Evolutionary conservation across 192 early-diverging fungal genomes (phyloP).

Genomic region (Umbelopsis sp.): DNA sequence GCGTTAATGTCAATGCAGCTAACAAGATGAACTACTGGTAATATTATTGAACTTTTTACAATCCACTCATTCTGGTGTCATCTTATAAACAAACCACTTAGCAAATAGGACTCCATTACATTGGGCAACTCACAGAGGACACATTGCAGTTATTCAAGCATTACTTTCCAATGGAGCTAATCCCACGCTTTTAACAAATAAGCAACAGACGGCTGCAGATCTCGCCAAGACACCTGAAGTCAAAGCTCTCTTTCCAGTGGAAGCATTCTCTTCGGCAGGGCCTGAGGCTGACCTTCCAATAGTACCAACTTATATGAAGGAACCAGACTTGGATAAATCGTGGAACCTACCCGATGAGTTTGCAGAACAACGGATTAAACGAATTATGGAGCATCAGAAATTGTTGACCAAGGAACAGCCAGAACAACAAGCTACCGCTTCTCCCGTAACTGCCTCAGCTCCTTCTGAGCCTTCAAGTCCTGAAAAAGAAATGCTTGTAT

Average conservation of each 20-base stretch:
- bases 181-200: constrained; percentile 51
- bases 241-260: constrained; percentile 42
- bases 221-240: constrained; percentile 55
- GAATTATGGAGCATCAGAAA: constrained; percentile 19
- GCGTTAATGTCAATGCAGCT: constrained; percentile 67
- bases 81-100: background rate
- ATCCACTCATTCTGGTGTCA: background rate
- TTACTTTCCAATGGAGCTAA: constrained; percentile 72
- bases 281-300: constrained; percentile 41
- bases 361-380: constrained; percentile 36
- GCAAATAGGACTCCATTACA: constrained; percentile 64
- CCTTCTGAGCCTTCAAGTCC: constrained; percentile 15
- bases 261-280: constrained; percentile 3
- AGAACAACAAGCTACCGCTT: background rate
- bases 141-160: constrained; percentile 55
- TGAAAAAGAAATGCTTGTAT: constrained; percentile 62
- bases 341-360: constrained; percentile 68
- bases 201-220: constrained; percentile 63
- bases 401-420: constrained; percentile 1
- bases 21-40: constrained; percentile 77
- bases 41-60: constrained; percentile 1
- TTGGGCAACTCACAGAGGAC: constrained; percentile 74
- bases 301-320: constrained; percentile 62
- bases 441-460: background rate
- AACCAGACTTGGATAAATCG: constrained; percentile 68